phyloP scores from a whole-genome alignment of 2,329 filamentous ascomycete genomes.

The Grosmannia serpens region DNA sequence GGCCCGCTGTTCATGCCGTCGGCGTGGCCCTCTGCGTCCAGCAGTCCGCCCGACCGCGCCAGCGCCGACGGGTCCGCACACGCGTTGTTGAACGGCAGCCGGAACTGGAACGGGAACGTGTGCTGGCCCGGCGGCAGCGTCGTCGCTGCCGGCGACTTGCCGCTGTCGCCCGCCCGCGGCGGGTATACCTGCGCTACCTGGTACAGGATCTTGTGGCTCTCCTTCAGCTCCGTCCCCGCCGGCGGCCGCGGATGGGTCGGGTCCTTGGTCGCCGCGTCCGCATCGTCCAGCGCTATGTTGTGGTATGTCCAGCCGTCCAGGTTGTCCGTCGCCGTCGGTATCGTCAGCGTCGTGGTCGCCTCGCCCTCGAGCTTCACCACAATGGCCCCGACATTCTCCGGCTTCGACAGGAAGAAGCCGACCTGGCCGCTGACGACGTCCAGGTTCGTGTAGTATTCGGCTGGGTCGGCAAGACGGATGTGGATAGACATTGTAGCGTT shows the following conservation, averaged over 20 bases:
- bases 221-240: constrained; percentile 32
- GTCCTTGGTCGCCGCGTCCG: neutral
- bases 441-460: constrained; percentile 69
- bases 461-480: constrained; percentile 53
- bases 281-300: constrained; percentile 1
- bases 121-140: constrained; percentile 57
- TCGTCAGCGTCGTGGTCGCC: constrained; percentile 52
- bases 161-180: constrained; percentile 24
- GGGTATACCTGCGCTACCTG: constrained; percentile 64
- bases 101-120: constrained; percentile 68
- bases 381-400: constrained; percentile 61
- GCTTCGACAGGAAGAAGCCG: constrained; percentile 44
- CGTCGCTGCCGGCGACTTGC: constrained; percentile 20
- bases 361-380: constrained; percentile 79
- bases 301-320: constrained; percentile 7
- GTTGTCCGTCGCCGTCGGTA: constrained; percentile 29
- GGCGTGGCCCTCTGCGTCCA: constrained; percentile 40
- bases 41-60: constrained; percentile 41
- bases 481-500: constrained; percentile 48
- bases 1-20: constrained; percentile 21
- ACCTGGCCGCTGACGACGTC: constrained; percentile 57
- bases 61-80: constrained; percentile 46
- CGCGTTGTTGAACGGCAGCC: constrained; percentile 65
- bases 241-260: constrained; percentile 3
- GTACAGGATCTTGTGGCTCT: constrained; percentile 66